These are phyloP conservation scores for Chrysochromulina tobinii DNA, from an alignment of 78 protist genomes.

Conservation along the genomic window DNA sequence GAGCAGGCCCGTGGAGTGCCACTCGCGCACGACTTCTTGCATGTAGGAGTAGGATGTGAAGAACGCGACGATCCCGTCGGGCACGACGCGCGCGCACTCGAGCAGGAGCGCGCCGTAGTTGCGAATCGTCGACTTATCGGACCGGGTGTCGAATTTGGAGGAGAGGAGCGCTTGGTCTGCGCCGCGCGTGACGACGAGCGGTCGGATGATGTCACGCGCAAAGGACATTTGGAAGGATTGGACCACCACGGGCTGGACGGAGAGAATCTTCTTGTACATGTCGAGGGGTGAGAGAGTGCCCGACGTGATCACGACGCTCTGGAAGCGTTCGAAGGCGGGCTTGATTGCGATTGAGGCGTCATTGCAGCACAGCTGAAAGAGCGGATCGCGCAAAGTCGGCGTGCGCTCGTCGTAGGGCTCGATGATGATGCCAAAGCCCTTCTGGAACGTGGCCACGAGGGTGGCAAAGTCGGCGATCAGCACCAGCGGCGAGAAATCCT, in stretches of 20 bases:
- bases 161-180: not conserved
- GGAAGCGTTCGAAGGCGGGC: slow-evolving; percentile 82
- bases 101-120: slow-evolving; percentile 83
- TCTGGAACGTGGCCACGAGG: slow-evolving; percentile 81
- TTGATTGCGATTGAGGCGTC: slow-evolving; percentile 93
- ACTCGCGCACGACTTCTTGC: slow-evolving; percentile 62
- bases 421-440: slow-evolving; percentile 68
- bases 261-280: slow-evolving; percentile 89
- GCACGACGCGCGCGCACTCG: slow-evolving; percentile 76
- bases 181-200: slow-evolving; percentile 62
- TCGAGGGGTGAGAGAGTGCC: slow-evolving; percentile 96
- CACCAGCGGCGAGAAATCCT: slow-evolving; percentile 71
- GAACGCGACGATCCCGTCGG: slow-evolving; percentile 98
- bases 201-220: slow-evolving; percentile 46
- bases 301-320: slow-evolving; percentile 52
- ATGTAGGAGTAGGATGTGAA: slow-evolving; percentile 94
- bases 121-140: not conserved
- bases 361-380: slow-evolving; percentile 78
- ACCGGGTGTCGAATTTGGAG: not conserved
- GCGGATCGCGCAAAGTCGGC: slow-evolving; percentile 61
- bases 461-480: slow-evolving; percentile 84
- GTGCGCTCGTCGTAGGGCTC: slow-evolving; percentile 84
- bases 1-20: not conserved
- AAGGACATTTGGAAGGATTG: slow-evolving; percentile 17
- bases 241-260: slow-evolving; percentile 76